Conservation (phyloP, 805 yeast species). For the Kodamaea leandrae region DNA sequence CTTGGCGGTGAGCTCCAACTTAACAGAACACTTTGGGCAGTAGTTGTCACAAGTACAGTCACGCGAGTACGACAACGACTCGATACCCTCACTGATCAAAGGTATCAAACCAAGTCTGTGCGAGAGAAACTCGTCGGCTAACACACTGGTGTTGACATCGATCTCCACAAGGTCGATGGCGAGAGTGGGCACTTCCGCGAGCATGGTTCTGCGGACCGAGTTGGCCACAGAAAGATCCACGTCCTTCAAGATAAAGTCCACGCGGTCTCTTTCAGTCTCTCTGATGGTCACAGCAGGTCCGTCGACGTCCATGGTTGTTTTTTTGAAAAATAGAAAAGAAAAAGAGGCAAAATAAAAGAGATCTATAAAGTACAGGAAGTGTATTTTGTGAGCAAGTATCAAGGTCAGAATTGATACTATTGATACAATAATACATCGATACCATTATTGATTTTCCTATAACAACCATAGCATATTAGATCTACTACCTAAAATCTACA, state of each 20-base stretch:
- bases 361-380: too few species aligned
- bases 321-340: not conserved
- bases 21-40: slow-evolving; percentile 93
- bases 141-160: slow-evolving; percentile 86
- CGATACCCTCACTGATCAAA: slow-evolving; percentile 78
- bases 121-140: slow-evolving; percentile 95
- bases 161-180: slow-evolving; percentile 96
- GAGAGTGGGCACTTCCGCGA: slow-evolving; percentile 94
- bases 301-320: slow-evolving; percentile 24
- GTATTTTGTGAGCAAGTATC: too few species aligned
- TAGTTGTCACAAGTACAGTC: slow-evolving; percentile 98
- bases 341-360: not conserved
- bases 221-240: slow-evolving; percentile 91
- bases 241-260: slow-evolving; percentile 83
- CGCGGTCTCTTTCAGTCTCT: slow-evolving; percentile 79
- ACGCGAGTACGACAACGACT: slow-evolving; percentile 78
- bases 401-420: too few species aligned
- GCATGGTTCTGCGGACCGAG: slow-evolving; percentile 85
- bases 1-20: slow-evolving; percentile 77
- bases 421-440: too few species aligned
- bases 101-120: slow-evolving; percentile 95
- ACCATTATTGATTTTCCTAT: too few species aligned
- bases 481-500: not conserved
- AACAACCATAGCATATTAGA: not conserved
- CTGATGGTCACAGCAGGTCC: slow-evolving; percentile 88